Percentiles rank a stretch among this genome's conserved stretches.
Evolutionary conservation across 345 rosid species (phyloP).

Genomic region (Streptanthus diversifolius): DNA sequence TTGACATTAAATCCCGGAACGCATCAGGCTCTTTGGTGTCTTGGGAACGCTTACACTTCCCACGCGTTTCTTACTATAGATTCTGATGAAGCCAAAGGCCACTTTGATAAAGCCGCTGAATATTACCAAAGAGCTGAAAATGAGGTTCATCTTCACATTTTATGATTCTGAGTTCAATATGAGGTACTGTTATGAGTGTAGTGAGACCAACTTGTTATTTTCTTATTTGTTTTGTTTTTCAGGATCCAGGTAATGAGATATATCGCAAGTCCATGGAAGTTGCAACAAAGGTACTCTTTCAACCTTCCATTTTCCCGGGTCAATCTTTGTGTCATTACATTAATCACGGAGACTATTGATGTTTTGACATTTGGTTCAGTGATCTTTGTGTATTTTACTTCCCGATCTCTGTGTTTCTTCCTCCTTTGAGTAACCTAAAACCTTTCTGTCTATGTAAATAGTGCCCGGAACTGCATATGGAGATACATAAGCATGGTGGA

Average conservation of each 20-base stretch:
- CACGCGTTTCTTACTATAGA: slow-evolving; percentile 65
- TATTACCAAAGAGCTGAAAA: slow-evolving; percentile 73
- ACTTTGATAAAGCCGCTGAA: slow-evolving; percentile 60
- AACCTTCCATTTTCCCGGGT: background rate
- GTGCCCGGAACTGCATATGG: slow-evolving; percentile 80
- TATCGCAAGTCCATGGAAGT: slow-evolving; percentile 81
- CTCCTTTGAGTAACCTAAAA: background rate
- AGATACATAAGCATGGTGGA: slow-evolving; percentile 55
- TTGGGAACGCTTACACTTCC: slow-evolving; percentile 86
- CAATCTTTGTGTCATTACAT: background rate
- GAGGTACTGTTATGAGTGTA: background rate
- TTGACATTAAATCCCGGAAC: slow-evolving; percentile 54
- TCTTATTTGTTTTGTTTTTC: slow-evolving; percentile 15
- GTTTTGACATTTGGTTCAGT: background rate
- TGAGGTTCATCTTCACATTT: slow-evolving; percentile 41
- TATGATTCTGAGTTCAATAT: background rate
- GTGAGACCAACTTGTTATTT: background rate
- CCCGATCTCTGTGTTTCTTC: background rate
- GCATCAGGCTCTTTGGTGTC: slow-evolving; percentile 81
- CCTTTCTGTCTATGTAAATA: slow-evolving; percentile 19
- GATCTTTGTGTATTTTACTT: background rate
- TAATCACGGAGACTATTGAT: background rate
- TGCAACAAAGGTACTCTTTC: slow-evolving; percentile 57
- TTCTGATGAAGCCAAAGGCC: slow-evolving; percentile 51
- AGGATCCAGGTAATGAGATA: slow-evolving; percentile 86